phyloP scores from a whole-genome alignment of 768 basidiomycete species.

The Lactarius vividus region DNA sequence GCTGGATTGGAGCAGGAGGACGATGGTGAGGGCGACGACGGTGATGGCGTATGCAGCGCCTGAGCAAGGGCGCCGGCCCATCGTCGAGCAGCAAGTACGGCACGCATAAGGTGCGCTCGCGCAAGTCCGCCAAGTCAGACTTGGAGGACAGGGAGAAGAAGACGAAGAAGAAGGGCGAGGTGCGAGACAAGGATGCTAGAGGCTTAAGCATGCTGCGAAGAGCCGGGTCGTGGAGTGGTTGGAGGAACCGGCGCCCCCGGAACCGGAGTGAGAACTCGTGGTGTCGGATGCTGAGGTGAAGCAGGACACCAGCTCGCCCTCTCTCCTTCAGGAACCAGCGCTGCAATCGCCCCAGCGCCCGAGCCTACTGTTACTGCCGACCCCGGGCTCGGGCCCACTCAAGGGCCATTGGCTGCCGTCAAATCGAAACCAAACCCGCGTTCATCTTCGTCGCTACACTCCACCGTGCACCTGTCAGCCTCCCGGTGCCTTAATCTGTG shows the following conservation, averaged over 20 bases:
- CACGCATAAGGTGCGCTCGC: constrained; percentile 24
- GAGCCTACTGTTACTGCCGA: neutral
- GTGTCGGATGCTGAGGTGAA: neutral
- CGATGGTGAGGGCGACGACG: constrained; percentile 5
- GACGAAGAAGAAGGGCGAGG: constrained; percentile 15
- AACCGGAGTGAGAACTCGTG: constrained; percentile 2
- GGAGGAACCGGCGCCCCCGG: constrained; percentile 58
- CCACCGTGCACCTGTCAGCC: constrained; percentile 31
- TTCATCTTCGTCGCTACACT: constrained; percentile 65
- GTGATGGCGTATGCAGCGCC: constrained; percentile 24
- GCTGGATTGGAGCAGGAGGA: neutral
- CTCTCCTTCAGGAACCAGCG: neutral
- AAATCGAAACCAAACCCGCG: constrained; percentile 52
- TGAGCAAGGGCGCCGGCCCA: constrained; percentile 15
- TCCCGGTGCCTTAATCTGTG: neutral
- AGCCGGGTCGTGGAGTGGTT: constrained; percentile 79
- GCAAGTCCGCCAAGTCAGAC: constrained; percentile 16
- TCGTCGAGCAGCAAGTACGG: constrained; percentile 24
- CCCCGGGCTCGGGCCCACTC: neutral
- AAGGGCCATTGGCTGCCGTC: neutral
- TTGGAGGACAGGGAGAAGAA: constrained; percentile 29
- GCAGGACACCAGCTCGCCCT: neutral
- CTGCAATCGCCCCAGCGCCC: too few species aligned
- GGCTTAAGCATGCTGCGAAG: constrained; percentile 49
- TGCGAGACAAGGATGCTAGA: constrained; percentile 35